phyloP scores from a whole-genome alignment of 805 yeast genomes.

The Saturnispora diversa region DNA sequence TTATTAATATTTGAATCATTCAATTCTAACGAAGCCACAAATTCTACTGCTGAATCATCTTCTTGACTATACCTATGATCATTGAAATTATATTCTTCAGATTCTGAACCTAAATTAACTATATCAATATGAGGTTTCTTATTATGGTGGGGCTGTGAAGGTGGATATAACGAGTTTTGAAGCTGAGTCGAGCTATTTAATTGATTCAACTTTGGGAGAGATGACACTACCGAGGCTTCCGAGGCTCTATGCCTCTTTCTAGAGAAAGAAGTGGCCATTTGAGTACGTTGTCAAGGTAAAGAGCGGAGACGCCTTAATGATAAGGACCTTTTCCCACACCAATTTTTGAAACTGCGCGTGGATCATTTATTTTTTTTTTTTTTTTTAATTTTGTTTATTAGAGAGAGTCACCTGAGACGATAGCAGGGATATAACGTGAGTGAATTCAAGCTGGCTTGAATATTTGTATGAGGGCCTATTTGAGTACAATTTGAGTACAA shows the following conservation, averaged over 20 bases:
- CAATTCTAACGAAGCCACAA: slow-evolving; percentile 6
- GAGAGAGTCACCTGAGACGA: no score
- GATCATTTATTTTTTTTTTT: neutral
- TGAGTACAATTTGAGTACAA: no score
- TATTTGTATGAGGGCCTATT: no score
- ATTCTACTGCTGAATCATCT: slow-evolving; percentile 10
- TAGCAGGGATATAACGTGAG: no score
- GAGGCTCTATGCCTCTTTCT: slow-evolving; percentile 9
- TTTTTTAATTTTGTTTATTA: no score
- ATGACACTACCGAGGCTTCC: slow-evolving; percentile 1
- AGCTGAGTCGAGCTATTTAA: neutral
- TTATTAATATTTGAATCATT: neutral
- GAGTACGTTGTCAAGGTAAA: no score
- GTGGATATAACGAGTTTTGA: neutral
- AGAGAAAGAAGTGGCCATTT: slow-evolving; percentile 8
- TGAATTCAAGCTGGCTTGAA: no score
- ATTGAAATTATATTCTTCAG: slow-evolving; percentile 30
- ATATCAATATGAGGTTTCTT: slow-evolving; percentile 23
- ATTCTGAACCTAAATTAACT: slow-evolving; percentile 35
- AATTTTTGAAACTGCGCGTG: neutral
- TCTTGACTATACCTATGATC: neutral
- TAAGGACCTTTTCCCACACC: no score
- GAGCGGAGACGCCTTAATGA: no score
- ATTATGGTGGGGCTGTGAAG: slow-evolving; percentile 11
- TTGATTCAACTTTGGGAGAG: neutral